These are phyloP conservation scores for Zancudomyces culisetae DNA, from an alignment of 371 early-diverging fungal genomes.

Conservation along the genomic window DNA sequence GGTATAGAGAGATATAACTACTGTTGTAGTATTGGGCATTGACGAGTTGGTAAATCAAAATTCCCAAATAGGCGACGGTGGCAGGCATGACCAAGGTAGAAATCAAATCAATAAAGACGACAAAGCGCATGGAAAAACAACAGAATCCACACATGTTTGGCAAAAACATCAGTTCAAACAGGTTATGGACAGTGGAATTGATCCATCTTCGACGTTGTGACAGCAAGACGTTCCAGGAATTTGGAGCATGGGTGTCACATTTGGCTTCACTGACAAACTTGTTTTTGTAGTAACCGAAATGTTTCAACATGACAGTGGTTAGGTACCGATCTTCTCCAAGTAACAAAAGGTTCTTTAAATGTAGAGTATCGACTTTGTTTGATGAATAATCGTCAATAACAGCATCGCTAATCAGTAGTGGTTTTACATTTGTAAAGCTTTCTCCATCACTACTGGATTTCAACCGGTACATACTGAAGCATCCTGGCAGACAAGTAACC, in stretches of 20 bases:
- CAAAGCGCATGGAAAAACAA: conserved; percentile 96
- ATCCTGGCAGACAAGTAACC: conserved; percentile 90
- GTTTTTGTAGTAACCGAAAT: conserved; percentile 83
- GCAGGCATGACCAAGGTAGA: conserved; percentile 94
- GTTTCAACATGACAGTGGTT: conserved; percentile 93
- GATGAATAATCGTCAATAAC: conserved; percentile 85
- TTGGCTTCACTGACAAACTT: conserved; percentile 87
- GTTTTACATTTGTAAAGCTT: too few relatives aligned
- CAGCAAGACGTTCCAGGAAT: conserved; percentile 67
- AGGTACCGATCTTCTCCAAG: conserved; percentile 98
- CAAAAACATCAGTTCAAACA: conserved; percentile 80
- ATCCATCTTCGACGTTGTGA: conserved; percentile 97
- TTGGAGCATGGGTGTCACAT: conserved; percentile 89
- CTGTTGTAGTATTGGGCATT: conserved; percentile 15
- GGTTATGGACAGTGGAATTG: conserved; percentile 94
- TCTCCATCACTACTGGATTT: conserved; percentile 54
- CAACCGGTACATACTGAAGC: conserved; percentile 89
- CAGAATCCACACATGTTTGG: conserved; percentile 90
- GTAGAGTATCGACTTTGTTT: conserved; percentile 84
- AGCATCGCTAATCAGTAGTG: conserved; percentile 72
- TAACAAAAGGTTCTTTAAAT: conserved; percentile 94
- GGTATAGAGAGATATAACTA: conserved; percentile 43
- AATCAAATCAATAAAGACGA: conserved; percentile 85
- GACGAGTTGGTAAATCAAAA: conserved; percentile 29
- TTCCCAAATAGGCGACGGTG: conserved; percentile 53